Base-by-base conservation (phyloP, 78 protist species). In the Pelomyxa schiedti region DNA sequence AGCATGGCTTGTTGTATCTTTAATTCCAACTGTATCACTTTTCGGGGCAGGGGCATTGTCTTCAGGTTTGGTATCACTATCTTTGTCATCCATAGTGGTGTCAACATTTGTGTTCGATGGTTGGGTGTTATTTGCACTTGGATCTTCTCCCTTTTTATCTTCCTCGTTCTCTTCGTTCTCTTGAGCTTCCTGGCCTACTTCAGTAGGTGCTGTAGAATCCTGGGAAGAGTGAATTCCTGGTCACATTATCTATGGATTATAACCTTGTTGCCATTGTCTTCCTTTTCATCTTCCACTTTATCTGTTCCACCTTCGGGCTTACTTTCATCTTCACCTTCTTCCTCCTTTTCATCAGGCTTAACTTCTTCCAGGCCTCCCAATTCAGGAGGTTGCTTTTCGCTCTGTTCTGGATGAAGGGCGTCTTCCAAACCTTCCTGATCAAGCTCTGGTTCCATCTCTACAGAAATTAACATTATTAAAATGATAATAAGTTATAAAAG, bases 101-200 rank as follows among this genome's bases (percentile, higher is more conserved):
- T 71, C 76, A 32, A 73, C 86, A 67, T 80, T 78, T 0, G 76
- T n/a, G n/a, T n/a, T n/a, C 63, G 29, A 47, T 47, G 63, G 63
- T 47, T 22, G 63, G 63, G 63, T 22, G 63, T 16, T 16, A 22
- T n/a, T n/a, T n/a, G n/a, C n/a, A n/a, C 78, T 72, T 1, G 82
- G 67, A 6, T 81, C 80, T 28, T 74, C 32, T 39, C 24, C 69
- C 9, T 42, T 42, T 22, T 74, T 76, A 26, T 75, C 82, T 70
- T 75, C 75, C 42, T 75, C 86, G 4, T 66, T 79, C 3, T 28
- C 81, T 30, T 72, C 88, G 32, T 42, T n/a, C 38, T 67, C 83
- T 5, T n/a, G 24, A 4, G 28, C 69, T 40, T 68, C 75, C 7
- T 78, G 83, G 16, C 41, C 75, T 2, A 65, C 38, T n/a, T n/a